These are phyloP conservation scores for Alternaria incomplexa DNA, from an alignment of 2,329 filamentous ascomycete genomes.

Conservation along the genomic window DNA sequence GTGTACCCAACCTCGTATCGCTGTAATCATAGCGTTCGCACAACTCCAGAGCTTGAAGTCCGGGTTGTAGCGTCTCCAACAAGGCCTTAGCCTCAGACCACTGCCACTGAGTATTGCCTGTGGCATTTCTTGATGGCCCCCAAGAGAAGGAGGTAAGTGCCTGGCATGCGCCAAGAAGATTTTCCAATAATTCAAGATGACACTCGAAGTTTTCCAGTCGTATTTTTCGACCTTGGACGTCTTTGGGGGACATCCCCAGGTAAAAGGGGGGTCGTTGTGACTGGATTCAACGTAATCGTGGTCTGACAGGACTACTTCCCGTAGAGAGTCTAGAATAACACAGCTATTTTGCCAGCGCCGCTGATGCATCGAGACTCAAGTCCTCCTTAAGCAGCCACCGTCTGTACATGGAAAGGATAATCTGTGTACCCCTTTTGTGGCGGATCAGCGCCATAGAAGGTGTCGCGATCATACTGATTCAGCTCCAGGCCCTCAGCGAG, in stretches of 20 bases:
- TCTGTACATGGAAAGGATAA: slow-evolving; percentile 45
- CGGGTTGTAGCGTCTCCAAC: not conserved
- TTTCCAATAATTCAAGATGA: not conserved
- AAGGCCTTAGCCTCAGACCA: not conserved
- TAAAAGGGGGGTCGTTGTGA: not conserved
- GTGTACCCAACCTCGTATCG: not conserved
- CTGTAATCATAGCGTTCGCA: not conserved
- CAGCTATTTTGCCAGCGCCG: slow-evolving; percentile 3
- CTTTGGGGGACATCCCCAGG: not conserved
- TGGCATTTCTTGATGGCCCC: not conserved
- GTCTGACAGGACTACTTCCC: not conserved
- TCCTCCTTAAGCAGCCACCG: slow-evolving; percentile 22
- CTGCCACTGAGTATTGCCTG: not conserved
- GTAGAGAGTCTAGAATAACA: not conserved
- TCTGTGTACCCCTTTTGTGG: slow-evolving; percentile 50
- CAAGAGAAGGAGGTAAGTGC: not conserved
- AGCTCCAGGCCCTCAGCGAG: slow-evolving; percentile 50
- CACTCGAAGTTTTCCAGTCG: not conserved
- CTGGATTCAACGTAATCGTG: not conserved
- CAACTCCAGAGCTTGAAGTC: not conserved
- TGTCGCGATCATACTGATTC: slow-evolving; percentile 50
- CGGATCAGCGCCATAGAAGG: slow-evolving; percentile 53
- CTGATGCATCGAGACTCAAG: slow-evolving; percentile 12
- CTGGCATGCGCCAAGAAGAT: not conserved
- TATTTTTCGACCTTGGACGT: not conserved